A percentile compares a stretch with the other conserved stretches of the same genome.
Evolutionary conservation across 495 filamentous ascomycete genomes (phyloP).

Genomic region (Hyphodiscus hymeniophilus): DNA sequence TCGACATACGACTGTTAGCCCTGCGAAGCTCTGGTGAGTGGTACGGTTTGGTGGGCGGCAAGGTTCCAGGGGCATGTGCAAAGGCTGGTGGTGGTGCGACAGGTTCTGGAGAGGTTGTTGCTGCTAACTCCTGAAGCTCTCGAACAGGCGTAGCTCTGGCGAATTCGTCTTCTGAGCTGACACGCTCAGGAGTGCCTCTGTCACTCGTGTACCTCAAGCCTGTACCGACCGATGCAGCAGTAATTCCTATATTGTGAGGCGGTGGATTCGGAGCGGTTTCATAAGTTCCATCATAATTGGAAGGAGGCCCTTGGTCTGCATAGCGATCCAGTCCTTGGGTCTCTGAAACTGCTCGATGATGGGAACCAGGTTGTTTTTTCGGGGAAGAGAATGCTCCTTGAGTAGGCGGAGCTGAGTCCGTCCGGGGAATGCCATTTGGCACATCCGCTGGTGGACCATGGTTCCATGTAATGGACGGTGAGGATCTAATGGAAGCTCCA

Average conservation of each 20-base stretch:
- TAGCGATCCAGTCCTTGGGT: slow-evolving; percentile 38
- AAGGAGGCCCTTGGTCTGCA: slow-evolving; percentile 22
- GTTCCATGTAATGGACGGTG: slow-evolving; percentile 41
- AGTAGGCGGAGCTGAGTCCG: slow-evolving; percentile 37
- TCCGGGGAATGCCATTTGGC: slow-evolving; percentile 22
- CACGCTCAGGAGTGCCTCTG: slow-evolving; percentile 39
- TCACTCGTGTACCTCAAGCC: slow-evolving; percentile 9
- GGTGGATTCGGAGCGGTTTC: slow-evolving; percentile 24
- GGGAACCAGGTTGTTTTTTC: background rate
- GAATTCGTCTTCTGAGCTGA: slow-evolving; percentile 55
- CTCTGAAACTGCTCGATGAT: slow-evolving; percentile 22
- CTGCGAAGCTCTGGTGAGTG: slow-evolving; percentile 66
- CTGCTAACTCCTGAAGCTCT: slow-evolving; percentile 44
- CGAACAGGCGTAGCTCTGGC: slow-evolving; percentile 25
- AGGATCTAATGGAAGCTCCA: slow-evolving; percentile 46
- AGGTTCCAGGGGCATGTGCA: slow-evolving; percentile 56
- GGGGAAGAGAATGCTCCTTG: slow-evolving; percentile 1
- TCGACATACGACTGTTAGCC: slow-evolving; percentile 73
- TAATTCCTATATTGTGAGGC: slow-evolving; percentile 23
- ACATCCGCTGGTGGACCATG: slow-evolving; percentile 21
- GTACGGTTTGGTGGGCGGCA: slow-evolving; percentile 59
- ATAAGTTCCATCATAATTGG: slow-evolving; percentile 27
- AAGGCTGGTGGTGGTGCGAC: slow-evolving; percentile 72
- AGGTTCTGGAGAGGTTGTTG: slow-evolving; percentile 57
- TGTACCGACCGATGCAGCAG: slow-evolving; percentile 2